phyloP scores from a whole-genome alignment of 1,139 yeast species.

The Sugiyamaella castrensis region DNA sequence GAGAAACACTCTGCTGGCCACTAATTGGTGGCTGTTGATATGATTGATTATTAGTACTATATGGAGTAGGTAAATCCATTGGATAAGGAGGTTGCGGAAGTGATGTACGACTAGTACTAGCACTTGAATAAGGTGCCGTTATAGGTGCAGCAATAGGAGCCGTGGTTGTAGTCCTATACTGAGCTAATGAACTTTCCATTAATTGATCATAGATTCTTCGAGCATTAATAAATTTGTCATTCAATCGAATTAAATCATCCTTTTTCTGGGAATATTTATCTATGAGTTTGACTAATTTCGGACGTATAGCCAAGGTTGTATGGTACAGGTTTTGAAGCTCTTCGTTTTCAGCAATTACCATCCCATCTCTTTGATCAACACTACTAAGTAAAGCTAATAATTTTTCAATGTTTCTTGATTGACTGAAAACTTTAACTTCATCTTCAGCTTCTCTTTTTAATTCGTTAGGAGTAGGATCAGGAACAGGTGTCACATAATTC shows the following conservation, averaged over 20 bases:
- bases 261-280: constrained; percentile 72
- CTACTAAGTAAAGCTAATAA: constrained; percentile 58
- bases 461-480: constrained; percentile 61
- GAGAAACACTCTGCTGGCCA: not conserved
- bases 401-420: constrained; percentile 58
- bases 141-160: constrained; percentile 7
- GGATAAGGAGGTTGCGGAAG: constrained; percentile 15
- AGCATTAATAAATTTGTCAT: constrained; percentile 66
- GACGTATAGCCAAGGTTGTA: constrained; percentile 66
- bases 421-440: constrained; percentile 47
- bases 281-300: constrained; percentile 65
- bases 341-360: constrained; percentile 41
- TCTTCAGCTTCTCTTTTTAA: constrained; percentile 42
- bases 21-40: constrained; percentile 3
- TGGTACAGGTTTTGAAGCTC: constrained; percentile 59
- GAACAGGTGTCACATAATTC: constrained; percentile 81
- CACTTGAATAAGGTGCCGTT: not conserved
- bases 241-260: constrained; percentile 69
- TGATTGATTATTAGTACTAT: not conserved
- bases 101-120: constrained; percentile 3
- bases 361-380: constrained; percentile 36
- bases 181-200: constrained; percentile 47
- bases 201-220: constrained; percentile 66
- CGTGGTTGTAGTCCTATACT: constrained; percentile 21
- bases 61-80: constrained; percentile 1